A percentile compares a stretch with the other conserved stretches of the same genome.
Evolutionary conservation across 768 basidiomycete genomes (phyloP).

Genomic region (Russula sp.): DNA sequence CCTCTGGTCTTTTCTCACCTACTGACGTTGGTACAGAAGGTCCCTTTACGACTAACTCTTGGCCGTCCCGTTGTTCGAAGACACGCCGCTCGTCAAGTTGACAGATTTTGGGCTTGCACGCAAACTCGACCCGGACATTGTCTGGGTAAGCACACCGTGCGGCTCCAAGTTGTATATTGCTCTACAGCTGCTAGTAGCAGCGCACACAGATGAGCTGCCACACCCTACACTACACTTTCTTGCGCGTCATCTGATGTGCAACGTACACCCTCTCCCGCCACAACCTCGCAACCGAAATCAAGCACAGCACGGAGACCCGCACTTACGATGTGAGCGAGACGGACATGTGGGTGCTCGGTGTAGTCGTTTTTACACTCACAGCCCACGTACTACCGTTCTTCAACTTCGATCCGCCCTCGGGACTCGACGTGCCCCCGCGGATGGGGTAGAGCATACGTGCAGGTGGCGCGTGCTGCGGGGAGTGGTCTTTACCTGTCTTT

Average conservation of each 20-base stretch:
- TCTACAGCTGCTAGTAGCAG: slow-evolving; percentile 55
- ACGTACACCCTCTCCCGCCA: neutral
- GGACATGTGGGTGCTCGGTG: slow-evolving; percentile 85
- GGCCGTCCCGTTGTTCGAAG: too few relatives aligned
- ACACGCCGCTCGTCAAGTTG: slow-evolving; percentile 56
- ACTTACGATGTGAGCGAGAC: slow-evolving; percentile 79
- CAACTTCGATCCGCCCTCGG: slow-evolving; percentile 42
- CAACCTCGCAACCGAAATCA: slow-evolving; percentile 26
- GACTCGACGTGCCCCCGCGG: slow-evolving; percentile 25
- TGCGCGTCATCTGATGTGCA: slow-evolving; percentile 13
- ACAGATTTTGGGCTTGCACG: slow-evolving; percentile 88
- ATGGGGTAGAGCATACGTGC: slow-evolving; percentile 35
- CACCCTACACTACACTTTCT: slow-evolving; percentile 9
- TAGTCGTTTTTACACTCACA: slow-evolving; percentile 73
- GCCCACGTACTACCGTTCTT: slow-evolving; percentile 52
- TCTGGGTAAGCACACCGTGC: slow-evolving; percentile 69
- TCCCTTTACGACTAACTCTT: slow-evolving; percentile 49
- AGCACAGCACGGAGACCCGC: slow-evolving; percentile 36
- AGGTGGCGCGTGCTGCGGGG: slow-evolving; percentile 62
- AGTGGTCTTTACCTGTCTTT: slow-evolving; percentile 61
- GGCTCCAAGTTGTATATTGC: slow-evolving; percentile 87
- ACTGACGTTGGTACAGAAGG: slow-evolving; percentile 27
- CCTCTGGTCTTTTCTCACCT: neutral
- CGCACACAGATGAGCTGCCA: slow-evolving; percentile 23
- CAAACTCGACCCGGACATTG: slow-evolving; percentile 61